Percentiles rank a stretch among this genome's conserved stretches.
Evolutionary conservation across 352 stramenopile genomes (phyloP).

Genomic region (Phytophthora citrophthora): DNA sequence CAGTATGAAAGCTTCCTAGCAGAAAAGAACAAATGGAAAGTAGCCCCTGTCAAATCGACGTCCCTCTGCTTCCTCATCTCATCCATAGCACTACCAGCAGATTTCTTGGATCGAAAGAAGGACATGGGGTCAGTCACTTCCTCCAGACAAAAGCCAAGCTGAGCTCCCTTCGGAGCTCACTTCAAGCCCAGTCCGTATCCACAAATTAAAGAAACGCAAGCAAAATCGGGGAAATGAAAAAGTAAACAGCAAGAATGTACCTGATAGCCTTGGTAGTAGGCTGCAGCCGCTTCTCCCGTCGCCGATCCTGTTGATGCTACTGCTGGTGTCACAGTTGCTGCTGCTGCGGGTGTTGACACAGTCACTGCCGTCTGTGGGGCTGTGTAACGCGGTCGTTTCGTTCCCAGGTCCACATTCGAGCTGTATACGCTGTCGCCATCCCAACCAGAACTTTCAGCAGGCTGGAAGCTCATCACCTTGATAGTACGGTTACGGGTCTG

Average conservation of each 20-base stretch:
- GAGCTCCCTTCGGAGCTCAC: constrained; percentile 24
- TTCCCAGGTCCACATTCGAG: constrained; percentile 41
- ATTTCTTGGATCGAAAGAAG: constrained; percentile 33
- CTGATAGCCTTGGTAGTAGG: constrained; percentile 86
- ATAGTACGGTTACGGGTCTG: constrained; percentile 58
- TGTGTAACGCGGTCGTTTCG: constrained; percentile 66
- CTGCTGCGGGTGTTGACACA: constrained; percentile 17
- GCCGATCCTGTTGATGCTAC: constrained; percentile 8
- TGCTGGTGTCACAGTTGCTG: constrained; percentile 27
- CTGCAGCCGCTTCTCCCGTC: constrained; percentile 26
- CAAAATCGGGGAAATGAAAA: constrained; percentile 17
- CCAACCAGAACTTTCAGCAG: constrained; percentile 7
- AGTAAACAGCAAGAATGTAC: constrained; percentile 49
- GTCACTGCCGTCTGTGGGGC: constrained; percentile 24
- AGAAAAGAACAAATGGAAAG: constrained; percentile 37
- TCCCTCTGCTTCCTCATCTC: constrained; percentile 31
- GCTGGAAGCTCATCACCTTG: constrained; percentile 64
- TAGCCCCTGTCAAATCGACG: constrained; percentile 33
- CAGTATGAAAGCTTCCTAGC: constrained; percentile 24
- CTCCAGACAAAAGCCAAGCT: constrained; percentile 15
- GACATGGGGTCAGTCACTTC: constrained; percentile 37
- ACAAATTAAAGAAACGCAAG: constrained; percentile 41
- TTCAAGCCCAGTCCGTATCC: constrained; percentile 21
- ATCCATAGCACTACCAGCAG: constrained; percentile 33
- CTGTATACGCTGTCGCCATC: constrained; percentile 34